Conservation (phyloP, 2,329 filamentous ascomycete species). For the Fusarium mundagurra region DNA sequence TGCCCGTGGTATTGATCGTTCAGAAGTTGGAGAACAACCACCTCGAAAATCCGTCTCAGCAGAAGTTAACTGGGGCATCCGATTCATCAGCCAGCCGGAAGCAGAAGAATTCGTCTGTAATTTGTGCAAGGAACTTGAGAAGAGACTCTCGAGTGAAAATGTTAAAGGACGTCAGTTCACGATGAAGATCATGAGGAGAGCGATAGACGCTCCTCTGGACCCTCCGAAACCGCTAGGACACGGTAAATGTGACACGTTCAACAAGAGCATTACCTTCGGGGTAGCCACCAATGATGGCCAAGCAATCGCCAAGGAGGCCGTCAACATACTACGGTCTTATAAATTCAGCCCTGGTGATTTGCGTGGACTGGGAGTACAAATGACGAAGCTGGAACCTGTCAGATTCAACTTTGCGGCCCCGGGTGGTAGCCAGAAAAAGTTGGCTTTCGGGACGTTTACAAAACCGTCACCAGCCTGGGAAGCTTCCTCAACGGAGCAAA, state of each 20-base stretch:
- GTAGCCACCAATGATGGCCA: conserved; percentile 82
- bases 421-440: conserved; percentile 80
- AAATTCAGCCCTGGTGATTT: conserved; percentile 90
- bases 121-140: conserved; percentile 85
- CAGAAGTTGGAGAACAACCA: conserved; percentile 86
- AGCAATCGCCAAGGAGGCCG: conserved; percentile 79
- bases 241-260: conserved; percentile 93
- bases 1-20: conserved; percentile 84
- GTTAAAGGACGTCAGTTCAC: conserved; percentile 91
- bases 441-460: conserved; percentile 73
- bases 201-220: conserved; percentile 87
- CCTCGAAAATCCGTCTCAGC: conserved; percentile 94
- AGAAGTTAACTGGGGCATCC: conserved; percentile 97
- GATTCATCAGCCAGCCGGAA: conserved; percentile 91
- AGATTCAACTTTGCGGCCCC: conserved; percentile 65
- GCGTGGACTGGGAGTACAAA: conserved; percentile 90
- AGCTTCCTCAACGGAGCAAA: conserved; percentile 55
- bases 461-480: conserved; percentile 53
- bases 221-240: conserved; percentile 94
- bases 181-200: conserved; percentile 92
- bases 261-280: conserved; percentile 85
- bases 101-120: conserved; percentile 91
- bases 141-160: conserved; percentile 80
- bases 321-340: conserved; percentile 84
- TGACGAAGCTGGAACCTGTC: conserved; percentile 89